Evolutionary conservation across 805 yeast genomes (phyloP), one percentile per base, ranked within the genome.

Genomic region (Tetrapisispora arboricola): DNA sequence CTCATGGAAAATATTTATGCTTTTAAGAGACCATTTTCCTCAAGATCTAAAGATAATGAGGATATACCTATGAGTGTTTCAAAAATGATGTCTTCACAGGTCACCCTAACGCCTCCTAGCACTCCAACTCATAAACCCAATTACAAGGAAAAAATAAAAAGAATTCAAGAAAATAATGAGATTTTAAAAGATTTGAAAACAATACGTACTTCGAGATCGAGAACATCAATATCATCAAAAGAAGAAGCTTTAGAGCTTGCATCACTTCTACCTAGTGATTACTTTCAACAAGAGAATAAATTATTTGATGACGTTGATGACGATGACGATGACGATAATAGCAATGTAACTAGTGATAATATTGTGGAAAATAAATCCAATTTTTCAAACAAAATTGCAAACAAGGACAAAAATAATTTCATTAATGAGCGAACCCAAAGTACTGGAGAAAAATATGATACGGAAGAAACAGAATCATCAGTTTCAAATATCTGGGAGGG

Each of bases 181-280:
- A 3, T 10, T 3, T 8, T 22, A 3, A 22, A n/a, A 10, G 37
- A n/a, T 9, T 11, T 16, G 4, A 34, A 16, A 10, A 16, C 27
- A 17, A 16, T 34, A n/a, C 15, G 25, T 11, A 16, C 37, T 16
- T 22, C 29, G 7, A 16, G 16, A 16, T 22, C 24, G 11, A 28
- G 33, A 21, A 24, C 36, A 15, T 22, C 36, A 13, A 40, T 49
- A 6, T 37, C 54, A 11, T 47, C 59, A 1, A 47, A 41, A 28
- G 51, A 46, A 11, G 47, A 50, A 31, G 47, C 49, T 6, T 33
- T 54, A 34, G 41, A 49, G 21, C 39, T 49, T 18, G 58, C 55
- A 18, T 45, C 55, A 13, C 41, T 45, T 29, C 39, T 54, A 31
- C 59, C 60, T 10, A 49, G 51, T 36, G 51, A 56, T 43, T 54